Base-by-base conservation (phyloP, 495 filamentous ascomycete species). In the Penicillium macrosclerotiorum region DNA sequence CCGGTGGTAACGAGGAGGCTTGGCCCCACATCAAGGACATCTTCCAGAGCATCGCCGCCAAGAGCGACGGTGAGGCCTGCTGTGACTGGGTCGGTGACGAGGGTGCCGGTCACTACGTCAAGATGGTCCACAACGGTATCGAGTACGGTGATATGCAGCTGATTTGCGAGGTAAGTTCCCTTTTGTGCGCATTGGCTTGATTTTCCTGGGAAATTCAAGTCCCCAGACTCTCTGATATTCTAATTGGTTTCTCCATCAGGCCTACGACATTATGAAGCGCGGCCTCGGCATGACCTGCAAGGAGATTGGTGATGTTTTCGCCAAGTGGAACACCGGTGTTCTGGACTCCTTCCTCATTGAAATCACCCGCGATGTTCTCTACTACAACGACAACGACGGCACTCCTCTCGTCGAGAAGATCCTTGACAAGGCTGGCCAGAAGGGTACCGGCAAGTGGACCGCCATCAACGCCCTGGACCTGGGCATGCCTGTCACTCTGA, bases 121-220 rank as follows among this genome's bases (percentile, higher is more conserved):
- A 98, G 86, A 98, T 98, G 94, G 93, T 98, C 47, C 93, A 98
- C 85, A 98, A 98, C 71, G 93, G 93, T 81, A 98, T 98, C 63
- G 93, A 98, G 76, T 98, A 98, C 66, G 93, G 93, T 84, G 93
- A 98, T 73, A 98, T 98, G 93, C 93, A 98, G 80, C 77, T 98
- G 67, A 98, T 98, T 71, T 94, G 87, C 73, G 93, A 98, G 85
- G 93, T 96, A 57, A 52, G 54, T 23, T n/a, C n/a, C n/a, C n/a
- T n/a, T n/a, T n/a, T n/a, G n/a, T n/a, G n/a, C n/a, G n/a, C n/a
- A n/a, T n/a, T n/a, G n/a, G n/a, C n/a, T n/a, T n/a, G n/a, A n/a
- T 20, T 40, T 25, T 29, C 25, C 32, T 39, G 37, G 30, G 26
- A 41, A 26, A 17, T 13, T 12, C 24, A 17, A 44, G 24, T 22